Base-by-base conservation (phyloP, 345 rosid species). In the Salix viminalis region DNA sequence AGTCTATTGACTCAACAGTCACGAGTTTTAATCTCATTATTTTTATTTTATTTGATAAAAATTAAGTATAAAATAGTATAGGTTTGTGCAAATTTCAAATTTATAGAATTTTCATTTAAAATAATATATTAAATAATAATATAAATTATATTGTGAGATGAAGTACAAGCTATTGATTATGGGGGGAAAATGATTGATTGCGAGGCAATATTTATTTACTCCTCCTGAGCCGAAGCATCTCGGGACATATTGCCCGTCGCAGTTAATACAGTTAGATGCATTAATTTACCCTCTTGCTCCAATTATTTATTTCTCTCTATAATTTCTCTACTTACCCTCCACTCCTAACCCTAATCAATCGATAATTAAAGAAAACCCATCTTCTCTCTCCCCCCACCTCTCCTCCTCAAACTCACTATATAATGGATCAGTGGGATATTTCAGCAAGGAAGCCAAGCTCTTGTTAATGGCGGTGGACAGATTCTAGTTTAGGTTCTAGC, bases 331-430 rank as follows among this genome's bases (percentile, higher is more conserved):
- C 67, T 19, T 70, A 52, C 83, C 79, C 73, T 79, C 77, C 50
- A 73, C 28, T 70, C 84, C 81, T 26, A 74, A 75, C 85, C 83
- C 18, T 65, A 70, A 81, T 74, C 61, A 73, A 81, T 77, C 65
- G 52, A 52, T 71, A 42, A 46, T 60, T 12, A 61, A 66, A 75
- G 46, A 56, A 71, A 24, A 7, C 21, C 37, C 41, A 65, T 13
- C 6, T 67, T 71, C 23, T 23, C 18, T 32, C 42, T 24, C 30
- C 11, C 28, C 24, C 28, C 62, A 41, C 13, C 14, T 42, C 11
- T 58, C 64, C 52, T 15, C 52, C 64, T 58, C 64, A 4, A 58
- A 10, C 23, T 58, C 64, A 58, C 64, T 58, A 58, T 58, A 58
- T 23, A 58, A 58, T 58, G 26, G 64, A 0, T 1, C 10, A 4